phyloP scores from a whole-genome alignment of 1,284 basidiomycete species.

The Leucoagaricus sp. region DNA sequence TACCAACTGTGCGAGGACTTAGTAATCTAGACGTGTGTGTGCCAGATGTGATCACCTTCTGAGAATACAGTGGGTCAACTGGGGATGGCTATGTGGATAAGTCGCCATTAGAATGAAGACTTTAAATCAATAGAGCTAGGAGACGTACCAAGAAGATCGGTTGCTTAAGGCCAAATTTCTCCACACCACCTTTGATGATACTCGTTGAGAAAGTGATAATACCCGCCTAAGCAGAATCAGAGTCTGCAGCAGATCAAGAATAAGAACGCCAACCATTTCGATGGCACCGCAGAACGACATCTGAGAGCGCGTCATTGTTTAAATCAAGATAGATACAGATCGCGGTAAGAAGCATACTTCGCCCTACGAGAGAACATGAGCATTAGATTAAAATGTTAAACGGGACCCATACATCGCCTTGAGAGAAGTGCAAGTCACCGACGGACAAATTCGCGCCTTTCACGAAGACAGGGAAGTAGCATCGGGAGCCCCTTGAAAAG shows the following conservation, averaged over 20 bases:
- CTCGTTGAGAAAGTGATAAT: conserved; percentile 74
- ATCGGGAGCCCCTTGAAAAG: conserved; percentile 55
- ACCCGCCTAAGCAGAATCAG: conserved; percentile 51
- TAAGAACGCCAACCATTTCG: conserved; percentile 55
- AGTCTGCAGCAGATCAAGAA: neutral
- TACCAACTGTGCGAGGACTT: conserved; percentile 43
- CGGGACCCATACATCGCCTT: conserved; percentile 62
- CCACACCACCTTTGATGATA: conserved; percentile 75
- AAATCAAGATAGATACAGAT: neutral
- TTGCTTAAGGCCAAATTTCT: conserved; percentile 74
- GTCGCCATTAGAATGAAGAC: neutral
- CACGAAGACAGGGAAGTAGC: conserved; percentile 80
- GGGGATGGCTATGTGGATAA: conserved; percentile 58
- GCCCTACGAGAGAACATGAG: conserved; percentile 40
- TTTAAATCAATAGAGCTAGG: neutral
- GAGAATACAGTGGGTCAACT: conserved; percentile 72
- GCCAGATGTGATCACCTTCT: too few species aligned
- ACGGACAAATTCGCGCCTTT: conserved; percentile 77
- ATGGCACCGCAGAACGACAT: conserved; percentile 80
- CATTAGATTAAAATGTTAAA: neutral
- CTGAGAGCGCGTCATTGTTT: conserved; percentile 29
- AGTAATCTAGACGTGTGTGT: neutral
- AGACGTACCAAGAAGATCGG: conserved; percentile 68
- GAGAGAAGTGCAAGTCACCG: conserved; percentile 82
- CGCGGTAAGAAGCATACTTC: conserved; percentile 38